A percentile compares a stretch with the other conserved stretches of the same genome.
Conservation (phyloP, 1,139 yeast genomes). For the Yamadazyma oceani region DNA sequence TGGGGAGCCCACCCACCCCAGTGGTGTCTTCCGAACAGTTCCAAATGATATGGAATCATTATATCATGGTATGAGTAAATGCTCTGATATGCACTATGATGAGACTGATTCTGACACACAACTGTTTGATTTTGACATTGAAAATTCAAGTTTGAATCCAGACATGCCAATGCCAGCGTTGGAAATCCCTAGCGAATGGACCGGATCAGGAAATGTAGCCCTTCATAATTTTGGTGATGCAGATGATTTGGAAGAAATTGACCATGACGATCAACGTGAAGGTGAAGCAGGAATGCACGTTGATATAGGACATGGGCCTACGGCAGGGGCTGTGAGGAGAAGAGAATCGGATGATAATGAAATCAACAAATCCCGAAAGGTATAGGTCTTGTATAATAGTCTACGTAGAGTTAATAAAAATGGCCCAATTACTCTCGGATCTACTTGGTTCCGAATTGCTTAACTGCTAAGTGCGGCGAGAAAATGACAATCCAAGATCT, state of each 20-base stretch:
- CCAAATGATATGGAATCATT: constrained; percentile 17
- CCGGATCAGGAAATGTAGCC: constrained; percentile 10
- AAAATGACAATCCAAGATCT: no score
- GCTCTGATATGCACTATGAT: constrained; percentile 42
- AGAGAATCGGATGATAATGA: constrained; percentile 24
- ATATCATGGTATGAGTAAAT: constrained; percentile 38
- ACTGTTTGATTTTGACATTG: constrained; percentile 14
- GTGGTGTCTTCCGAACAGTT: constrained; percentile 5
- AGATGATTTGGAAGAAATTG: constrained; percentile 33
- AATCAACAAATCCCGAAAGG: constrained; percentile 9
- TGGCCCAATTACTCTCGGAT: no score
- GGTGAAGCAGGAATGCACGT: constrained; percentile 45
- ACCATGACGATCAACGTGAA: constrained; percentile 16
- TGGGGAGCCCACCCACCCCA: not conserved
- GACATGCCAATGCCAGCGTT: constrained; percentile 12
- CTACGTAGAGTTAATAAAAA: not conserved
- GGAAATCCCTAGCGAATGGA: constrained; percentile 26
- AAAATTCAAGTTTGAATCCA: constrained; percentile 9
- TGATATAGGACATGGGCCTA: constrained; percentile 40
- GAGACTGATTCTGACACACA: constrained; percentile 22
- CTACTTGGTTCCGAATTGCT: no score
- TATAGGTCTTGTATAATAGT: constrained; percentile 1
- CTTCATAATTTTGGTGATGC: constrained; percentile 34
- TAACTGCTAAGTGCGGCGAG: no score
- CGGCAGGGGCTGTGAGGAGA: constrained; percentile 34